Evolutionary conservation across 2,329 filamentous ascomycete species (phyloP), one percentile per base, ranked within the genome.

Genomic region (Dendryphion nanum): DNA sequence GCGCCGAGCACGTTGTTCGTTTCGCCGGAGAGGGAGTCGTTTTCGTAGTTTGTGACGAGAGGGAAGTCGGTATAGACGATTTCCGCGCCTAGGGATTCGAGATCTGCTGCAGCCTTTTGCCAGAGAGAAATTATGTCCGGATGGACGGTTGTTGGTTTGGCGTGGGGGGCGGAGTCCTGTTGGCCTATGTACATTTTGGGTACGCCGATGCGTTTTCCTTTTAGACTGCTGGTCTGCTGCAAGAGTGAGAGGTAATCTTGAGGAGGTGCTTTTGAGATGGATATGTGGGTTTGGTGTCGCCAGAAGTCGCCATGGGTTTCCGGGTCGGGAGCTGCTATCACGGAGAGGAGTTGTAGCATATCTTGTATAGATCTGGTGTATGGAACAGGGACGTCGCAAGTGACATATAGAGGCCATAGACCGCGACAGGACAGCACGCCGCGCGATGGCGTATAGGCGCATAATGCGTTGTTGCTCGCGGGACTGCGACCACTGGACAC

Each of bases 401-500:
- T 78, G 0, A 75, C 69, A 46, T 76, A 81, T 1, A 81, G 55
- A 3, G 78, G 76, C 70, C 75, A 79, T 5, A 73, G 58, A 0
- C 78, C 78, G 1, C 76, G 66, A 6, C 72, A 69, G 2, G 75
- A 72, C 13, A 82, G 61, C 0, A 75, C 43, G 0, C 75, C 75
- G 26, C 73, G 66, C 0, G 75, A 79, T 0, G 78, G 76, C 0
- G 78, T 76, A 38, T 81, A 81, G 0, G 71, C 76, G 0, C 80
- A 66, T 3, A 81, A 55, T 0, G 66, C 73, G 48, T 80, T 81
- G 44, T 80, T 80, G 0, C 72, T 76, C 1, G 77, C 77, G 0
- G 77, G 78, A 3, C 73, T 74, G 2, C 78, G 65, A 1, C 78
- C 78, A 0, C 75, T 78, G 1, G 73, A 76, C 0, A 81, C 74